Percentiles rank a stretch among this genome's conserved stretches.
Conservation (phyloP, 2,329 filamentous ascomycete species). For the Penicillium sp. region DNA sequence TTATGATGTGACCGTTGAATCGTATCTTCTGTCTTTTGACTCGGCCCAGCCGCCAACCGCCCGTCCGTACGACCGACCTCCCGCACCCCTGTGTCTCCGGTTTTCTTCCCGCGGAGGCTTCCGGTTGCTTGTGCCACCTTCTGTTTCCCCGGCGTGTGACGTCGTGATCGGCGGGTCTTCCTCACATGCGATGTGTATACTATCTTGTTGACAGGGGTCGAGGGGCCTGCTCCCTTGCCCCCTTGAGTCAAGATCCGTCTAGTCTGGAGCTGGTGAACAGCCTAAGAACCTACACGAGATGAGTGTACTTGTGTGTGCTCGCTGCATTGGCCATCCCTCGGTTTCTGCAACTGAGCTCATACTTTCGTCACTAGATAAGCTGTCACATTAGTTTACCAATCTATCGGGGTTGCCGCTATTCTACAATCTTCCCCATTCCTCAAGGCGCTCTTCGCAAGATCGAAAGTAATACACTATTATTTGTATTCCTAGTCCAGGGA, state of each 20-base stretch:
- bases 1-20: neutral
- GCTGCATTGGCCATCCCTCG: too few relatives aligned
- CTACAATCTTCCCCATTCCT: neutral
- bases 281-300: neutral
- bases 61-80: neutral
- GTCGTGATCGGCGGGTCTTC: conserved; percentile 13
- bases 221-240: neutral
- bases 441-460: neutral
- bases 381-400: neutral
- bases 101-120: neutral
- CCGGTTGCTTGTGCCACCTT: neutral
- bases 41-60: neutral
- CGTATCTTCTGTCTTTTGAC: neutral
- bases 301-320: neutral
- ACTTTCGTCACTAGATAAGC: neutral
- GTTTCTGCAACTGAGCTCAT: neutral
- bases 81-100: neutral
- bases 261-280: neutral
- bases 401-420: neutral
- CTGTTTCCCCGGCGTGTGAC: conserved; percentile 4
- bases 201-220: neutral
- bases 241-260: neutral
- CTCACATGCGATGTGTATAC: neutral
- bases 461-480: neutral
- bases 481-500: conserved; percentile 5